Percentiles rank a stretch among this genome's conserved stretches.
Evolutionary conservation across 2,329 filamentous ascomycete genomes (phyloP).

Genomic region (Dendrostoma leiphaemia): DNA sequence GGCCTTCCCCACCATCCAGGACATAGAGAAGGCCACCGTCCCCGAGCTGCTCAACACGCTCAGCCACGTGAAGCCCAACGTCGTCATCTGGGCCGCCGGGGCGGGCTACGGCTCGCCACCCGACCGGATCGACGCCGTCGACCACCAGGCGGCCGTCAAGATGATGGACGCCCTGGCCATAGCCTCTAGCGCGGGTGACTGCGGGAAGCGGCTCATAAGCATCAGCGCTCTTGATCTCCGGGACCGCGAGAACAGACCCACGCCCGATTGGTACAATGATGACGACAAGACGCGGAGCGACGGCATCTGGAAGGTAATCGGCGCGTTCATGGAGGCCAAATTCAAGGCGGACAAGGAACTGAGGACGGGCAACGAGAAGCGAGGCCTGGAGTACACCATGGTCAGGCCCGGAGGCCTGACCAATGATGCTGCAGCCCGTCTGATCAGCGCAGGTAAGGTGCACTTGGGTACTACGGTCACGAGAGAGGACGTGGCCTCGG

Average conservation of each 20-base stretch:
- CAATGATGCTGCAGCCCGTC: constrained; percentile 36
- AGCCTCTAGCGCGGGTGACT: constrained; percentile 29
- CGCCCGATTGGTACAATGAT: constrained; percentile 42
- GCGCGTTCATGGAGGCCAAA: constrained; percentile 40
- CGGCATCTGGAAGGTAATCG: constrained; percentile 37
- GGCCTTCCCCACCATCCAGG: constrained; percentile 40
- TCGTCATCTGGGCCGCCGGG: constrained; percentile 33
- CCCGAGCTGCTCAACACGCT: constrained; percentile 36
- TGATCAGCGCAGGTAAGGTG: constrained; percentile 40
- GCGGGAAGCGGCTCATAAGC: constrained; percentile 41
- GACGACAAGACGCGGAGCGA: constrained; percentile 33
- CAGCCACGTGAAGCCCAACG: constrained; percentile 28
- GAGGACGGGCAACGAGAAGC: constrained; percentile 33
- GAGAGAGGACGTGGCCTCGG: constrained; percentile 43
- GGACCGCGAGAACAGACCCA: constrained; percentile 33
- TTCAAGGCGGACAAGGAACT: constrained; percentile 38
- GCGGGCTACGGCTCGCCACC: constrained; percentile 30
- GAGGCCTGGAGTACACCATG: constrained; percentile 43
- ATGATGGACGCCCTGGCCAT: constrained; percentile 42
- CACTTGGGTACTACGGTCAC: constrained; percentile 34
- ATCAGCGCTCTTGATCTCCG: constrained; percentile 44
- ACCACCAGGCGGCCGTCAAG: constrained; percentile 43
- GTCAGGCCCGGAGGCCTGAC: constrained; percentile 39
- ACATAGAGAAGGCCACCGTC: constrained; percentile 36
- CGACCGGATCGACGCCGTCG: constrained; percentile 41